Evolutionary conservation across 108 stramenopile genomes (phyloP).

Genomic region (Nitzschia palea): DNA sequence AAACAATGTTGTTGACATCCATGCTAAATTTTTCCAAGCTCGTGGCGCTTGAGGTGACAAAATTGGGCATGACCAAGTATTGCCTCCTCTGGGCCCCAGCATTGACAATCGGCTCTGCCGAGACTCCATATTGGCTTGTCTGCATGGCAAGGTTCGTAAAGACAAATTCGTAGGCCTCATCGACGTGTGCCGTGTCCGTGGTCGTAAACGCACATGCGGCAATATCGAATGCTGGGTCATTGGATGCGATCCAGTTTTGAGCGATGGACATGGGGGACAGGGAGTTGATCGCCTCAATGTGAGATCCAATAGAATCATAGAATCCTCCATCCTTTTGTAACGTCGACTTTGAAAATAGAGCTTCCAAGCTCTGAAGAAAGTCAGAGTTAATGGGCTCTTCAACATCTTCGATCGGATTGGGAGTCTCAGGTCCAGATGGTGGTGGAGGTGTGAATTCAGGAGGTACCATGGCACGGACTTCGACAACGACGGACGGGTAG

Average conservation of each 20-base stretch:
- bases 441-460: slow-evolving; percentile 48
- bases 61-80: slow-evolving; percentile 76
- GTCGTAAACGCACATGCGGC: slow-evolving; percentile 54
- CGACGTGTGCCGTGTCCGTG: slow-evolving; percentile 58
- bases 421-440: slow-evolving; percentile 8
- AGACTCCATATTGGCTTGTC: slow-evolving; percentile 12
- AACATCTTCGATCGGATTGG: slow-evolving; percentile 1
- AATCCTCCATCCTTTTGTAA: slow-evolving; percentile 53
- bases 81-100: slow-evolving; percentile 39
- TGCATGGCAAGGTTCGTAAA: slow-evolving; percentile 81
- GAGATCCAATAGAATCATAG: slow-evolving; percentile 65
- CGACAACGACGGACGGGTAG: slow-evolving; percentile 80
- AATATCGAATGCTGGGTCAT: slow-evolving; percentile 50
- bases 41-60: slow-evolving; percentile 66
- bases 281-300: slow-evolving; percentile 46
- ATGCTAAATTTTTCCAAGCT: slow-evolving; percentile 73
- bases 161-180: slow-evolving; percentile 82
- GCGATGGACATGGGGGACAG: slow-evolving; percentile 59
- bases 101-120: not conserved
- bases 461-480: slow-evolving; percentile 72
- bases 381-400: slow-evolving; percentile 27
- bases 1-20: slow-evolving; percentile 51
- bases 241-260: slow-evolving; percentile 66
- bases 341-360: slow-evolving; percentile 61
- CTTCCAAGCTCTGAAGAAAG: slow-evolving; percentile 69